phyloP scores from a whole-genome alignment of 169 alveolate genomes.

The Besnoitia besnoiti region DNA sequence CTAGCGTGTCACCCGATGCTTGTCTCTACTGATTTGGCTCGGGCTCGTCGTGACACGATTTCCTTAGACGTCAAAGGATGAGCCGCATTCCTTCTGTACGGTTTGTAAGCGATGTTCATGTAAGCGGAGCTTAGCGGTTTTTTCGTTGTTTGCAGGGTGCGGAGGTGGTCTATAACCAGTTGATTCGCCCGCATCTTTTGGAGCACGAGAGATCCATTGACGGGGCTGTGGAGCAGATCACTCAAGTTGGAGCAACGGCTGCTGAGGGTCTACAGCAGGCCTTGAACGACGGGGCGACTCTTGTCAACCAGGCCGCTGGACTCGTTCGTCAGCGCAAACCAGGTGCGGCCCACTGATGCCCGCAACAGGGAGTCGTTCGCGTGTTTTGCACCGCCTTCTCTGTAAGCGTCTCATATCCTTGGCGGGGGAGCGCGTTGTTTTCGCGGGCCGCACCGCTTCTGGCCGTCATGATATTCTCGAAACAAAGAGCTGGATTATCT shows the following conservation, averaged over 20 bases:
- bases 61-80: too few species aligned
- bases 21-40: too few species aligned
- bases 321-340: constrained; percentile 35
- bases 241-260: constrained; percentile 40
- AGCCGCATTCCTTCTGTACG: too few species aligned
- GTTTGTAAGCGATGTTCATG: too few species aligned
- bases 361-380: neutral
- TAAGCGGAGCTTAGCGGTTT: too few species aligned
- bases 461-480: too few species aligned
- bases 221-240: constrained; percentile 66
- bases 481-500: too few species aligned
- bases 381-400: too few species aligned
- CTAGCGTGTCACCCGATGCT: too few species aligned
- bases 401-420: too few species aligned
- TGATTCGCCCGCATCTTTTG: constrained; percentile 75
- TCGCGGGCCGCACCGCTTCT: too few species aligned
- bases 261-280: constrained; percentile 52
- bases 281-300: constrained; percentile 33
- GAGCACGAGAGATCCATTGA: constrained; percentile 76
- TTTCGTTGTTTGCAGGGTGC: constrained; percentile 74
- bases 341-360: neutral
- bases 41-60: neutral
- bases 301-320: constrained; percentile 43
- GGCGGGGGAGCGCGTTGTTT: too few species aligned
- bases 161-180: constrained; percentile 71